Percentiles rank a stretch among this genome's conserved stretches.
Conservation (phyloP, 257 asterid species). For the Eucommia ulmoides region DNA sequence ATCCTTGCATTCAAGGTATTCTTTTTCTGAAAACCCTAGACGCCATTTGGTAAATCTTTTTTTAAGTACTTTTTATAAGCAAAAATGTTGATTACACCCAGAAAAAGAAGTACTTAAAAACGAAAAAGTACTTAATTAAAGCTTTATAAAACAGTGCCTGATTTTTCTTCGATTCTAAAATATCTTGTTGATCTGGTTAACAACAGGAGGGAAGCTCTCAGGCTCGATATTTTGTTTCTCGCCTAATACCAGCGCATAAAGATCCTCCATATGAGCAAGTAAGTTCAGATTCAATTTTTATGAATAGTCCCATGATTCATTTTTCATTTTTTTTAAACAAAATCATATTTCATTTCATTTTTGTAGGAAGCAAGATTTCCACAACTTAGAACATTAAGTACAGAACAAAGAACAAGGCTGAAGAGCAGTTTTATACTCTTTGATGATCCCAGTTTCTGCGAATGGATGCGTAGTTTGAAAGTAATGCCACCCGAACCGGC, state of each 20-base stretch:
- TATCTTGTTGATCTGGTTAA: slow-evolving; percentile 10
- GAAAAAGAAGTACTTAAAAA: too few relatives aligned
- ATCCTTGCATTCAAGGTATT: slow-evolving; percentile 92
- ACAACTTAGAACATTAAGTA: slow-evolving; percentile 69
- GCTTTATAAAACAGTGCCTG: too few relatives aligned
- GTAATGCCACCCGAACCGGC: slow-evolving; percentile 78
- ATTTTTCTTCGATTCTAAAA: not conserved
- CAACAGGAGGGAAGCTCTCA: slow-evolving; percentile 97
- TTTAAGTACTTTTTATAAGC: too few relatives aligned
- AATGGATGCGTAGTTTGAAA: slow-evolving; percentile 86
- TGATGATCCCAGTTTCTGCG: slow-evolving; percentile 93
- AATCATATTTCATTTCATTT: not conserved
- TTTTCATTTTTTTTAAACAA: too few relatives aligned
- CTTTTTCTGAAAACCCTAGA: too few relatives aligned
- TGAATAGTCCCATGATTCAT: too few relatives aligned
- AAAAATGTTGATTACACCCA: too few relatives aligned
- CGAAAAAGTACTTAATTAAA: too few relatives aligned
- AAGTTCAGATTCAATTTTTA: too few relatives aligned
- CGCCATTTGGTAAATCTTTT: too few relatives aligned
- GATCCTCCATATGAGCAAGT: slow-evolving; percentile 98
- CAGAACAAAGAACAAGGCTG: slow-evolving; percentile 69
- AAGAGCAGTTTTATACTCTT: slow-evolving; percentile 85
- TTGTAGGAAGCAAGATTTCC: slow-evolving; percentile 93
- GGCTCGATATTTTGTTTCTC: slow-evolving; percentile 91
- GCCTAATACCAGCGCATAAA: slow-evolving; percentile 88